phyloP scores from a whole-genome alignment of 1,284 basidiomycete genomes.

The Pholiota adiposa region DNA sequence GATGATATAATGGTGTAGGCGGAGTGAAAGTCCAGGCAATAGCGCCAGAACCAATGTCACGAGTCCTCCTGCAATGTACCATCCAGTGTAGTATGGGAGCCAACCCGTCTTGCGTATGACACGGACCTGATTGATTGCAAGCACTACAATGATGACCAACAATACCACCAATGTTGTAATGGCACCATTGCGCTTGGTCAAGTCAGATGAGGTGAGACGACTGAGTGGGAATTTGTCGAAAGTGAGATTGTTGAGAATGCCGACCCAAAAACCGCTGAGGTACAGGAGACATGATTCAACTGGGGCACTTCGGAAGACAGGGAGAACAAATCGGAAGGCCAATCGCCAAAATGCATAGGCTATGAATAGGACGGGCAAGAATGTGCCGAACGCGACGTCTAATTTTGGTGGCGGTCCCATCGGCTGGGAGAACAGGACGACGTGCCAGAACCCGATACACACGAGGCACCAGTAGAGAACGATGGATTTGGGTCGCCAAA shows the following conservation, averaged over 20 bases:
- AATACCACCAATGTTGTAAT: constrained; percentile 76
- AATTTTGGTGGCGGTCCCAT: constrained; percentile 69
- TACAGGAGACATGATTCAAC: constrained; percentile 79
- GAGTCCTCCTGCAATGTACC: constrained; percentile 73
- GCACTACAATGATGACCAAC: constrained; percentile 60
- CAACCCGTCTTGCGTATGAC: constrained; percentile 85
- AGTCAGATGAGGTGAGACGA: constrained; percentile 73
- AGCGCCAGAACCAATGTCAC: constrained; percentile 68
- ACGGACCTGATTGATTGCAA: constrained; percentile 78
- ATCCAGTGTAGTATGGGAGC: constrained; percentile 74
- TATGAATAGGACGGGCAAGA: constrained; percentile 81
- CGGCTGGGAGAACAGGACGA: constrained; percentile 81
- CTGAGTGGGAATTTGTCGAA: constrained; percentile 75
- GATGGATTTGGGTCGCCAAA: constrained; percentile 76
- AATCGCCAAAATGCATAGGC: constrained; percentile 82
- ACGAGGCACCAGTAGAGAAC: constrained; percentile 79
- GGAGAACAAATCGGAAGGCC: constrained; percentile 76
- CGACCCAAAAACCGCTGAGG: constrained; percentile 83
- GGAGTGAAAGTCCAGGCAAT: constrained; percentile 69
- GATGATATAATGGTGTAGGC: constrained; percentile 79
- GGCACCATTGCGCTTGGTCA: constrained; percentile 70
- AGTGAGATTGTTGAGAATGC: constrained; percentile 68
- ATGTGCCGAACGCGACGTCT: constrained; percentile 72
- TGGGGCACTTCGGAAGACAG: constrained; percentile 68
- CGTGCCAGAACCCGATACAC: constrained; percentile 89